Evolutionary conservation across 2,329 filamentous ascomycete genomes (phyloP).

Genomic region (Fusarium poae): DNA sequence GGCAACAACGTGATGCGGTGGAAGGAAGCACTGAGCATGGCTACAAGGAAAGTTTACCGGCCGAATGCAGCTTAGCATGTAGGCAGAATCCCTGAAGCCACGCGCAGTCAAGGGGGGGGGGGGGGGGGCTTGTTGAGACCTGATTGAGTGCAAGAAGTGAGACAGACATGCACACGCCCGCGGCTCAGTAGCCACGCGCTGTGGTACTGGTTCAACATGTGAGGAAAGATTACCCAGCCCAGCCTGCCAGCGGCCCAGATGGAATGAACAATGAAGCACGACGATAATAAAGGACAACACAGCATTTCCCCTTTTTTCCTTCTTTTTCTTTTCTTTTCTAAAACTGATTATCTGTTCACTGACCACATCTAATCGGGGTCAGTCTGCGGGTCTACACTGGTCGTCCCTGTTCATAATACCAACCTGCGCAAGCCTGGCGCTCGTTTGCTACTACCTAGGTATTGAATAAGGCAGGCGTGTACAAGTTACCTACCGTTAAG

Average conservation of each 20-base stretch:
- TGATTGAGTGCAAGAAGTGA: constrained; percentile 32
- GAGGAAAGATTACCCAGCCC: constrained; percentile 12
- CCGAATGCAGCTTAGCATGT: constrained; percentile 48
- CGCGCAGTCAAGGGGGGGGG: constrained; percentile 52
- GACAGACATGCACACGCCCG: constrained; percentile 34
- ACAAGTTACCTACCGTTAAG: background rate
- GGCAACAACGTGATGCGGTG: constrained; percentile 51
- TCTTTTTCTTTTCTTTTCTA: too few relatives aligned
- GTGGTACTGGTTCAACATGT: constrained; percentile 21
- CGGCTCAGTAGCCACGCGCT: constrained; percentile 29
- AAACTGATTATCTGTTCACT: background rate
- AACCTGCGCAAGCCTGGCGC: constrained; percentile 20
- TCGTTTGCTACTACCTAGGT: constrained; percentile 18
- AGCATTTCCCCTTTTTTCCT: constrained; percentile 5
- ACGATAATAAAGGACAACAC: constrained; percentile 10
- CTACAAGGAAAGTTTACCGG: constrained; percentile 42
- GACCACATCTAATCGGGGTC: background rate
- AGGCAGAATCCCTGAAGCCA: constrained; percentile 55
- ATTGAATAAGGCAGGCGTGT: constrained; percentile 1
- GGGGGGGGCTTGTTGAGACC: constrained; percentile 37
- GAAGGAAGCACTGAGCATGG: constrained; percentile 46
- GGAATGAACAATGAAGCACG: constrained; percentile 25
- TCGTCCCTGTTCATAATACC: constrained; percentile 8
- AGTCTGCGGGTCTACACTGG: background rate
- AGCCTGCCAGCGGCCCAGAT: constrained; percentile 11